phyloP scores from a whole-genome alignment of 225 moss, liverwort and hornwort species.

The Bryoerythrophyllum caledonicum region DNA sequence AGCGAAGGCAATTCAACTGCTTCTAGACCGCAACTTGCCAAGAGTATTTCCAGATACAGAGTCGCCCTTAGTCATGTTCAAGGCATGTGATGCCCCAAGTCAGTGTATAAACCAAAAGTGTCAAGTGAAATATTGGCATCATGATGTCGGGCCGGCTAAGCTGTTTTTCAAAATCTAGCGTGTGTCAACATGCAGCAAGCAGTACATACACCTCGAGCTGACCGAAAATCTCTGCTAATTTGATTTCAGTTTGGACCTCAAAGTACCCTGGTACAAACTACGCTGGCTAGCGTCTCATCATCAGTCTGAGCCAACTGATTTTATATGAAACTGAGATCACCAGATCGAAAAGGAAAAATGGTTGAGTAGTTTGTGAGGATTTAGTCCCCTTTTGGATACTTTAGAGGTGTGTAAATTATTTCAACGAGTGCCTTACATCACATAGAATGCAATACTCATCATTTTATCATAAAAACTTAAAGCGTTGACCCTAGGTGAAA shows the following conservation, averaged over 20 bases:
- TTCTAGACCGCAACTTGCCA: background rate
- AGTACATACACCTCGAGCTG: background rate
- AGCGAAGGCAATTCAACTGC: background rate
- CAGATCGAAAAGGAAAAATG: no score
- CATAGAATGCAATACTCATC: no score
- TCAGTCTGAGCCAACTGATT: background rate
- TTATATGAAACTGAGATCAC: background rate
- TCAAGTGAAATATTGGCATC: background rate
- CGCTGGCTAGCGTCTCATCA: slow-evolving; percentile 1
- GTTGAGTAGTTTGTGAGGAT: no score
- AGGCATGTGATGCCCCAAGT: background rate
- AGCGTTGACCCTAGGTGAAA: no score
- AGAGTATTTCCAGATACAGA: background rate
- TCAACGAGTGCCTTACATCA: no score
- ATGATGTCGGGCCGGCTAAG: background rate
- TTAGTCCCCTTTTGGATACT: no score
- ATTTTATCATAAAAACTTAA: no score
- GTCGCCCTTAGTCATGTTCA: background rate
- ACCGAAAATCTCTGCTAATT: background rate
- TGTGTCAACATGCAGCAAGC: background rate
- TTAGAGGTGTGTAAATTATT: no score
- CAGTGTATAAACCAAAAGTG: background rate
- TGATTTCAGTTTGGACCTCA: background rate
- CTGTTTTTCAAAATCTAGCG: background rate
- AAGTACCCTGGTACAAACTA: background rate